Conservation (phyloP, 2,329 filamentous ascomycete species). For the Teratosphaeriaceae sp. region DNA sequence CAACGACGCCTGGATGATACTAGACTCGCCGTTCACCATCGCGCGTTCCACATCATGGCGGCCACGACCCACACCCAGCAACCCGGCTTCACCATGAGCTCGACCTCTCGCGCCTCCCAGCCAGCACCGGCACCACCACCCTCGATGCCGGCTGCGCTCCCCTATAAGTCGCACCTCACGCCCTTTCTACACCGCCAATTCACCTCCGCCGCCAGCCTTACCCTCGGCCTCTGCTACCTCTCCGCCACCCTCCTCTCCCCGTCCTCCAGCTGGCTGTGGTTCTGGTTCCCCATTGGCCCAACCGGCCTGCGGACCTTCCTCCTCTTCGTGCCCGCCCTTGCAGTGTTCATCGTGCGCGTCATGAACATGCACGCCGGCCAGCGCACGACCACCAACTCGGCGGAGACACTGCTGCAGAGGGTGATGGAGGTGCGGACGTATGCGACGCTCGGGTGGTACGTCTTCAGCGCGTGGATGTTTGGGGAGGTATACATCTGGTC, state of each 20-base stretch:
- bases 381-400: constrained; percentile 61
- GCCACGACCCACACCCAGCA: not conserved
- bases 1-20: too few relatives aligned
- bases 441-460: constrained; percentile 69
- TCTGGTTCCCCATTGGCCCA: constrained; percentile 74
- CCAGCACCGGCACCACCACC: constrained; percentile 16
- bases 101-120: constrained; percentile 10
- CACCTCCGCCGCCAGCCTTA: constrained; percentile 64
- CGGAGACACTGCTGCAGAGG: constrained; percentile 53
- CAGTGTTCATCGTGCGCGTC: constrained; percentile 79
- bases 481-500: constrained; percentile 76
- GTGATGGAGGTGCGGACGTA: constrained; percentile 54
- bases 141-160: constrained; percentile 45
- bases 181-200: constrained; percentile 84
- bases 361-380: constrained; percentile 34
- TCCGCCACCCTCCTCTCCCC: constrained; percentile 66
- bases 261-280: constrained; percentile 56
- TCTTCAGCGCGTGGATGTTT: constrained; percentile 71
- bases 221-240: constrained; percentile 65
- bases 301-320: constrained; percentile 67
- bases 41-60: too few relatives aligned
- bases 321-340: constrained; percentile 68
- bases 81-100: not conserved
- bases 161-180: constrained; percentile 86
- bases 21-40: too few relatives aligned